Base-by-base conservation (phyloP, 345 rosid species). In the Eucalyptus decipiens region DNA sequence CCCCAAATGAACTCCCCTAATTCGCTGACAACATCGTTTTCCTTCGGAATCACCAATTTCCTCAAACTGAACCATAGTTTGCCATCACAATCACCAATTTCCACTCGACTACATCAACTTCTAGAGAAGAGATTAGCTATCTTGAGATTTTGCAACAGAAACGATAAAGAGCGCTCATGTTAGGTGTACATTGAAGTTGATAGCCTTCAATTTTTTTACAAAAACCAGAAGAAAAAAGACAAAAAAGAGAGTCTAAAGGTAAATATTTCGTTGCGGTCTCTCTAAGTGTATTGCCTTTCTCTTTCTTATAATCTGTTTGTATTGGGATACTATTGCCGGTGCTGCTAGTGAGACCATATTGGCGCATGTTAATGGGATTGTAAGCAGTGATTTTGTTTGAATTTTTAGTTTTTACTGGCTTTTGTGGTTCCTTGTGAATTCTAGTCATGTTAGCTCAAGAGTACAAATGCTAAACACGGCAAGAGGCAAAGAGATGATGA, bases 81-180 rank as follows among this genome's bases (percentile, higher is more conserved):
- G 62, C 62, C 62, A 24, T 56, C 62, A 56, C 12, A 24, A 56
- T 24, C 28, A 24, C 62, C 13, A 56, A 56, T 24, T 58, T 58
- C 2, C n/a, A 24, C 6, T 24, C 6, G 7, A 23, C 30, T 1
- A 0, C 13, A 3, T 21, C 13, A 56, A 56, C 2, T 1, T 56
- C 62, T 21, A 23, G 30, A 23, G 62, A 56, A 56, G 62, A 56
- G 62, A 56, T 56, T 56, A 58, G n/a, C 65, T 10, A 58, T 23
- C 65, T 10, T 11, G 30, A 10, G 65, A 58, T 58, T 58, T 24
- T 58, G 65, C 30, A 58, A 24, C 6, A 24, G 23, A 56, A 56
- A 23, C 12, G 15, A 24, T 24, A 11, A 24, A 58, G 30, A 58
- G 65, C 13, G 30, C 28, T 56, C 62, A 54, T 58, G 65, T 58